phyloP scores from a whole-genome alignment of 1,139 yeast genomes.

The Hansenula lynferdii region DNA sequence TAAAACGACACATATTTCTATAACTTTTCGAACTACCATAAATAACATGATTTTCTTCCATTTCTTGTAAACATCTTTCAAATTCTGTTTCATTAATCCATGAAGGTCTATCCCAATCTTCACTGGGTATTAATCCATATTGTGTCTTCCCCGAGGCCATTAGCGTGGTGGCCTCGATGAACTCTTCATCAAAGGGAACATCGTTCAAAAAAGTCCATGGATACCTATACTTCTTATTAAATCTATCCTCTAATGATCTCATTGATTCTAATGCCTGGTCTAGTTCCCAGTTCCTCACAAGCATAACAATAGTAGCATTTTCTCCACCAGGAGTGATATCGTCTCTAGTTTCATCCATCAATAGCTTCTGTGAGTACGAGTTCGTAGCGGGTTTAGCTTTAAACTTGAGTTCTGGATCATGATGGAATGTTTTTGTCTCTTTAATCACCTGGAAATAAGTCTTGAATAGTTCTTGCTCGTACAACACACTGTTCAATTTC shows the following conservation, averaged over 20 bases:
- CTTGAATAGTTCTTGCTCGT: constrained; percentile 15
- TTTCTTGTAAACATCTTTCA: constrained; percentile 45
- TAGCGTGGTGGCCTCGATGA: constrained; percentile 59
- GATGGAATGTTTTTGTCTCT: not conserved
- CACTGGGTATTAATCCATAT: constrained; percentile 64
- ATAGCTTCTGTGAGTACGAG: constrained; percentile 33
- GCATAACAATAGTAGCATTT: constrained; percentile 60
- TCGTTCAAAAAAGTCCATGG: constrained; percentile 93
- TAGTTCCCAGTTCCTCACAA: constrained; percentile 66
- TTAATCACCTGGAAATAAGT: constrained; percentile 11
- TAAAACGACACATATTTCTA: constrained; percentile 78
- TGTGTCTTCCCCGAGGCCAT: constrained; percentile 83
- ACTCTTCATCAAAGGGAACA: constrained; percentile 66
- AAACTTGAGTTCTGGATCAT: constrained; percentile 13
- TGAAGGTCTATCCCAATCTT: constrained; percentile 66
- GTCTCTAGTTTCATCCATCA: constrained; percentile 27
- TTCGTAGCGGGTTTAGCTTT: constrained; percentile 36
- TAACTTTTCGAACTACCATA: constrained; percentile 80
- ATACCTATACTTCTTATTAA: constrained; percentile 60
- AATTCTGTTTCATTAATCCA: constrained; percentile 38
- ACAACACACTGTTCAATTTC: constrained; percentile 16
- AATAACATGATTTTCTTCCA: constrained; percentile 56
- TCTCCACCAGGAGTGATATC: constrained; percentile 38
- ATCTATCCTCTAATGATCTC: constrained; percentile 63
- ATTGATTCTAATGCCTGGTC: constrained; percentile 60